phyloP scores from a whole-genome alignment of 2,329 filamentous ascomycete genomes.

The Amylocarpus encephaloides region DNA sequence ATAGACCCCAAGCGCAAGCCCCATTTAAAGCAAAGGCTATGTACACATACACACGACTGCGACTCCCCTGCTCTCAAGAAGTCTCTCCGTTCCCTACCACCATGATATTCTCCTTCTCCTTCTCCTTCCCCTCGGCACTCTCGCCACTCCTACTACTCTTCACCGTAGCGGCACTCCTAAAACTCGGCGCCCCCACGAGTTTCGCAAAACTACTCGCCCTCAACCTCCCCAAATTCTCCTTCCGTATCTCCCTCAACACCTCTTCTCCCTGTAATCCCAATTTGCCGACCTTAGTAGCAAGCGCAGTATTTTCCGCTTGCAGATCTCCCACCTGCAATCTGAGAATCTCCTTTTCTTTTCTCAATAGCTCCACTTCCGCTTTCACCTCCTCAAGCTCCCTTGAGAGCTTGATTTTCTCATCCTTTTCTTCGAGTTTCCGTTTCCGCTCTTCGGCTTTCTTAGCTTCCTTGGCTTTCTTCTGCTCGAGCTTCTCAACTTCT shows the following conservation, averaged over 20 bases:
- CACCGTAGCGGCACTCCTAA: conserved; percentile 3
- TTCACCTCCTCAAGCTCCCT: conserved; percentile 47
- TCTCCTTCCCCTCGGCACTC: not conserved
- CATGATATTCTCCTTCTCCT: not conserved
- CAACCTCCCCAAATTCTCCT: conserved; percentile 19
- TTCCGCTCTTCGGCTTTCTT: conserved; percentile 49
- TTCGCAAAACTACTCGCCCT: conserved; percentile 23
- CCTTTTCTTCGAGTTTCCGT: conserved; percentile 46
- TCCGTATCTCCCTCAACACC: conserved; percentile 23
- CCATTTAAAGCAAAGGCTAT: too few species aligned
- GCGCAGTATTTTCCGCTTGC: conserved; percentile 53
- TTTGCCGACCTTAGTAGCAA: conserved; percentile 49
- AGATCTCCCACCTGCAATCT: conserved; percentile 49
- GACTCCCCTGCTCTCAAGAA: too few species aligned
- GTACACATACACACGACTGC: too few species aligned
- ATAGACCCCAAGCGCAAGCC: not conserved
- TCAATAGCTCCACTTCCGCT: conserved; percentile 48
- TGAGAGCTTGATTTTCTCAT: conserved; percentile 43
- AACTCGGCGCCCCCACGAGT: conserved; percentile 9
- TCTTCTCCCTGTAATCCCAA: conserved; percentile 30
- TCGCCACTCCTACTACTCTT: conserved; percentile 12
- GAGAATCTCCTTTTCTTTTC: conserved; percentile 51
- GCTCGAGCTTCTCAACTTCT: conserved; percentile 58
- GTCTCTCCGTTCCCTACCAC: not conserved
- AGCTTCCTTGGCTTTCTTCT: conserved; percentile 56